Percentiles rank a stretch among this genome's conserved stretches.
Evolutionary conservation across 331 rosid genomes (phyloP).

Genomic region (Spiraea crenata): DNA sequence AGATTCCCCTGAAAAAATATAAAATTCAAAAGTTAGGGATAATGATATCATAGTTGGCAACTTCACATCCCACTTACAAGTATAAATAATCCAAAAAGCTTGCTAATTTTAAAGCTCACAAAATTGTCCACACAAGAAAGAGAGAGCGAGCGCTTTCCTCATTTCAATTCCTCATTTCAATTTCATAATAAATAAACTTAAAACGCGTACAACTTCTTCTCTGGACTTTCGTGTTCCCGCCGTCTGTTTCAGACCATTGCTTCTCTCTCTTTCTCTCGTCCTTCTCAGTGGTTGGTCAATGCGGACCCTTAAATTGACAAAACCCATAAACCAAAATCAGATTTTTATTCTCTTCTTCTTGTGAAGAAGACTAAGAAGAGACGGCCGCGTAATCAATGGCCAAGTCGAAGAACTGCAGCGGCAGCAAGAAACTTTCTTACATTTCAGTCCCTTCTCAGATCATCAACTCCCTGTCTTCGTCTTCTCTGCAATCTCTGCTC

Average conservation of each 20-base stretch:
- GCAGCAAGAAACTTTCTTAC: constrained; percentile 60
- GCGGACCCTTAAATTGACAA: constrained; percentile 6
- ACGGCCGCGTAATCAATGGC: constrained; percentile 41
- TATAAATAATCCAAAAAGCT: neutral
- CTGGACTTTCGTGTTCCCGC: constrained; percentile 48
- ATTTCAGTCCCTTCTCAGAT: constrained; percentile 96
- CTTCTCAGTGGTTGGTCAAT: neutral
- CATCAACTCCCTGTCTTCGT: constrained; percentile 72
- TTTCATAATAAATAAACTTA: constrained; percentile 8
- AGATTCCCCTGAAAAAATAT: neutral
- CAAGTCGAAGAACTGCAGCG: constrained; percentile 55
- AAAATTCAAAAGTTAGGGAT: neutral
- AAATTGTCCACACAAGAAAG: constrained; percentile 5
- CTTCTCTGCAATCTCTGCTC: constrained; percentile 79
- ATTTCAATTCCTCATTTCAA: too few relatives aligned
- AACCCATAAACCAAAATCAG: neutral
- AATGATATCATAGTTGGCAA: neutral
- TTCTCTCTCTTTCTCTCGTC: constrained; percentile 14
- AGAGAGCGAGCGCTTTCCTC: neutral
- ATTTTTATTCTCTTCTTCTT: neutral
- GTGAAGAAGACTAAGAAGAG: neutral
- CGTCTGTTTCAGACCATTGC: constrained; percentile 29
- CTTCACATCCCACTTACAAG: constrained; percentile 1
- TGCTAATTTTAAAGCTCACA: constrained; percentile 2
- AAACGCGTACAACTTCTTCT: constrained; percentile 40